Evolutionary conservation across 75 land plant species (phyloP).

Genomic region (Selaginella tamariscina): DNA sequence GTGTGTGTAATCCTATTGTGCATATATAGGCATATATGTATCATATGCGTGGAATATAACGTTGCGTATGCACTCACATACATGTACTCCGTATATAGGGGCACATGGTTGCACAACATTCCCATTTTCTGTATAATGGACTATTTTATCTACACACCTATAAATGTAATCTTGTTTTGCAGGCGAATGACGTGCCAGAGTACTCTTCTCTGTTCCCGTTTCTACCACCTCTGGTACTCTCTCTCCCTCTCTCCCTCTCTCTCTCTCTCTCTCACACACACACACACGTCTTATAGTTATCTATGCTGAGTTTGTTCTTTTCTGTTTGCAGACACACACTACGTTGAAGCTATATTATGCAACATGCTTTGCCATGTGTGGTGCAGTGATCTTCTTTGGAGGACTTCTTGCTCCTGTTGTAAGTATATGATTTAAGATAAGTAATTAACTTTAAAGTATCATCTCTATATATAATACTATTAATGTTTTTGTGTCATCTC

Average conservation of each 20-base stretch:
- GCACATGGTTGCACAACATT: too few species aligned
- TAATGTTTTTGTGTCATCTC: conserved; percentile 14
- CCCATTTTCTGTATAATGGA: too few species aligned
- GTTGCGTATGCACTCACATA: too few species aligned
- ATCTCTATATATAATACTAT: too few species aligned
- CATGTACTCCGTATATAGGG: too few species aligned
- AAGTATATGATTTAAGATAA: too few species aligned
- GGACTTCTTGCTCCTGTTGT: conserved; percentile 78
- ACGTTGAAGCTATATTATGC: conserved; percentile 62
- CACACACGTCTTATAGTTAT: not conserved
- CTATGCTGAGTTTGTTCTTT: not conserved
- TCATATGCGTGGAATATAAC: too few species aligned
- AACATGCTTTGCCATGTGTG: conserved; percentile 51
- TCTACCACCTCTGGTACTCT: conserved; percentile 71
- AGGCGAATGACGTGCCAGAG: conserved; percentile 70
- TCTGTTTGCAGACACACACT: conserved; percentile 39
- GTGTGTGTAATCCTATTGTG: too few species aligned
- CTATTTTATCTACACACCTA: too few species aligned
- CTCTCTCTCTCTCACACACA: not conserved
- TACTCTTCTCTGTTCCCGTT: conserved; percentile 80
- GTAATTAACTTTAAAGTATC: too few species aligned
- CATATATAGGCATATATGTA: too few species aligned
- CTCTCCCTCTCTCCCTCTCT: not conserved
- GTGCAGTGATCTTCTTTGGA: conserved; percentile 74
- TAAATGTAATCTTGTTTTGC: too few species aligned